phyloP scores from a whole-genome alignment of 1,284 basidiomycete genomes.

The Phylloporus gajari region DNA sequence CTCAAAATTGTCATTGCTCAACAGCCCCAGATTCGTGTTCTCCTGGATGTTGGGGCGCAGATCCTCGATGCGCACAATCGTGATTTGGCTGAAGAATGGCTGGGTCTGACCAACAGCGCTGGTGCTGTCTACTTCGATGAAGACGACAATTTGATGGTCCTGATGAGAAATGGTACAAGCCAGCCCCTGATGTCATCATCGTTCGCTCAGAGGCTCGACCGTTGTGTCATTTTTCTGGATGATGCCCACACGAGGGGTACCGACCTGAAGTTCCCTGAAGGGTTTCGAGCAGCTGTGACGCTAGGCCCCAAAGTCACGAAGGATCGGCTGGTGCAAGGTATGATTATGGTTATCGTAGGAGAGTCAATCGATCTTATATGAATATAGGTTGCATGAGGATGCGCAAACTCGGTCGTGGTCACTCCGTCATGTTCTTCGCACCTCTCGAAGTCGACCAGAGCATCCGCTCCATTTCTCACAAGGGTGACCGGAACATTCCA shows the following conservation, averaged over 20 bases:
- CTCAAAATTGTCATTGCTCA: neutral
- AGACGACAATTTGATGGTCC: slow-evolving; percentile 52
- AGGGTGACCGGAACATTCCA: slow-evolving; percentile 14
- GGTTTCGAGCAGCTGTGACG: slow-evolving; percentile 59
- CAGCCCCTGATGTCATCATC: slow-evolving; percentile 55
- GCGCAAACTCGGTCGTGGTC: slow-evolving; percentile 58
- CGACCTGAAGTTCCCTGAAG: slow-evolving; percentile 58
- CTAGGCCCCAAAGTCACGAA: slow-evolving; percentile 62
- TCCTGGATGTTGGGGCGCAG: slow-evolving; percentile 59
- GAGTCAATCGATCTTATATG: too few species aligned
- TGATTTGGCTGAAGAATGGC: slow-evolving; percentile 53
- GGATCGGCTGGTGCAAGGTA: slow-evolving; percentile 62
- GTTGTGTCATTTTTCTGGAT: slow-evolving; percentile 62
- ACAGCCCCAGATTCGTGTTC: slow-evolving; percentile 1
- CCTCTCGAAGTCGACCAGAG: slow-evolving; percentile 54
- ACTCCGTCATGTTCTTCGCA: slow-evolving; percentile 59
- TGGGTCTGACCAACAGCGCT: slow-evolving; percentile 43
- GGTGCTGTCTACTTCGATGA: slow-evolving; percentile 60
- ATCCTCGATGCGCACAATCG: slow-evolving; percentile 60
- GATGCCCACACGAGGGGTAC: slow-evolving; percentile 67
- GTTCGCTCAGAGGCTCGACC: slow-evolving; percentile 51
- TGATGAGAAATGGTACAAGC: slow-evolving; percentile 48
- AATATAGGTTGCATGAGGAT: slow-evolving; percentile 56
- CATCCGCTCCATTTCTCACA: slow-evolving; percentile 46
- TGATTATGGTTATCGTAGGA: too few species aligned